Evolutionary conservation across 768 basidiomycete species (phyloP).

Genomic region (Kwoniella heveanensis): DNA sequence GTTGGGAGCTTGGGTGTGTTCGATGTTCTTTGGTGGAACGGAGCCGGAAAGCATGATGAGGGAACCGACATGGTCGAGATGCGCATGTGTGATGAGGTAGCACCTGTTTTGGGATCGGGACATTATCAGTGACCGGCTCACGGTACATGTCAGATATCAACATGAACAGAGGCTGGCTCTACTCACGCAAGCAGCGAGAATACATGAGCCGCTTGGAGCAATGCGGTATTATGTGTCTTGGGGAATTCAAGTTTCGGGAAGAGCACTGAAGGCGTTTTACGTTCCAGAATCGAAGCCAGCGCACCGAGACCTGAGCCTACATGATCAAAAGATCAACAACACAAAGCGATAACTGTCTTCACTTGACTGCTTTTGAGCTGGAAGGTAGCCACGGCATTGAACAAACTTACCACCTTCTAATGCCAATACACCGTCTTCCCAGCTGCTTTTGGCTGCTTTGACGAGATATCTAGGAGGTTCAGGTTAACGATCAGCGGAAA

Average conservation of each 20-base stretch:
- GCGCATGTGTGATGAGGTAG: slow-evolving; percentile 83
- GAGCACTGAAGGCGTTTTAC: slow-evolving; percentile 12
- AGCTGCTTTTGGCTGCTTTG: slow-evolving; percentile 67
- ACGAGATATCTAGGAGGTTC: slow-evolving; percentile 71
- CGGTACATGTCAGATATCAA: not conserved
- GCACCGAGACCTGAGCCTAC: slow-evolving; percentile 85
- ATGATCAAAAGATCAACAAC: not conserved
- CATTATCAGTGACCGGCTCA: slow-evolving; percentile 10
- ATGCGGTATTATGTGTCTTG: slow-evolving; percentile 37
- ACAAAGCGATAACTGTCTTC: not conserved
- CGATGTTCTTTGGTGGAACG: slow-evolving; percentile 51
- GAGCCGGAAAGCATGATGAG: slow-evolving; percentile 83
- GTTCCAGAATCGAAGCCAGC: slow-evolving; percentile 64
- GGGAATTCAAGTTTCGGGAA: slow-evolving; percentile 34
- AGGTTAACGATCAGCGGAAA: not conserved
- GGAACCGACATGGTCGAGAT: slow-evolving; percentile 84
- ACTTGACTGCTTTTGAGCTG: not conserved
- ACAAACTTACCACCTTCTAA: slow-evolving; percentile 77
- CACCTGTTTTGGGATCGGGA: slow-evolving; percentile 60
- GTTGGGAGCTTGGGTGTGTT: slow-evolving; percentile 15
- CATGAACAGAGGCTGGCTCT: not conserved
- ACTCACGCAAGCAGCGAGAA: slow-evolving; percentile 53
- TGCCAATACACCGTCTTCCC: slow-evolving; percentile 80
- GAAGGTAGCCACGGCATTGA: not conserved
- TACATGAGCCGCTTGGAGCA: slow-evolving; percentile 50